A percentile compares a stretch with the other conserved stretches of the same genome.
phyloP scores from a whole-genome alignment of 495 filamentous ascomycete genomes.

The Lophiotrema nucula region DNA sequence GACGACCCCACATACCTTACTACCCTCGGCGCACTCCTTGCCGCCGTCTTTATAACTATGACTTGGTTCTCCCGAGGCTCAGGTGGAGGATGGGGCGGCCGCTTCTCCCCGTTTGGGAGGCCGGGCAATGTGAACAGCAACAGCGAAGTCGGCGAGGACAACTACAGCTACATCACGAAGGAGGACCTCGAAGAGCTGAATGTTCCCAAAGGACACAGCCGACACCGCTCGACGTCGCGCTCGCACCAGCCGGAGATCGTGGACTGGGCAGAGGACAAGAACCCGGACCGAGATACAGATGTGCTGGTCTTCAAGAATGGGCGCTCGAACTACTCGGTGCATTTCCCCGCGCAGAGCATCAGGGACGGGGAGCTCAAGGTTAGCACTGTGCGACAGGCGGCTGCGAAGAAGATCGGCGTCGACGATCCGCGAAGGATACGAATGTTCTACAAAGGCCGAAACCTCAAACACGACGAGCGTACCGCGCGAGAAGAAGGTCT shows the following conservation, averaged over 20 bases:
- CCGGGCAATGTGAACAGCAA: slow-evolving; percentile 41
- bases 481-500: slow-evolving; percentile 71
- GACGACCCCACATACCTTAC: slow-evolving; percentile 29
- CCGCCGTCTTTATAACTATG: slow-evolving; percentile 59
- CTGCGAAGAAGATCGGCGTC: slow-evolving; percentile 61
- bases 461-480: slow-evolving; percentile 64
- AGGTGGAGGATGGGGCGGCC: slow-evolving; percentile 46
- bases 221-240: slow-evolving; percentile 45
- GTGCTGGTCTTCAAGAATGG: slow-evolving; percentile 72
- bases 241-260: slow-evolving; percentile 33
- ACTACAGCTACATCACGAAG: slow-evolving; percentile 79
- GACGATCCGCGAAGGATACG: slow-evolving; percentile 62
- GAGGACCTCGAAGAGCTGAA: slow-evolving; percentile 49
- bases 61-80: slow-evolving; percentile 59
- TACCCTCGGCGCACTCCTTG: slow-evolving; percentile 49
- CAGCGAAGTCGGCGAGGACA: slow-evolving; percentile 65
- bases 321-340: slow-evolving; percentile 67
- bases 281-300: slow-evolving; percentile 60
- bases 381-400: slow-evolving; percentile 62
- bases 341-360: slow-evolving; percentile 81
- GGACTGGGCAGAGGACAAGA: slow-evolving; percentile 35
- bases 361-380: slow-evolving; percentile 71
- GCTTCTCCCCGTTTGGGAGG: slow-evolving; percentile 51
- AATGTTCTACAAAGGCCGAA: slow-evolving; percentile 79
- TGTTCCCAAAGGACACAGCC: background rate